Base-by-base conservation (phyloP, 2,329 filamentous ascomycete species). In the Phaeoacremonium minimum region DNA sequence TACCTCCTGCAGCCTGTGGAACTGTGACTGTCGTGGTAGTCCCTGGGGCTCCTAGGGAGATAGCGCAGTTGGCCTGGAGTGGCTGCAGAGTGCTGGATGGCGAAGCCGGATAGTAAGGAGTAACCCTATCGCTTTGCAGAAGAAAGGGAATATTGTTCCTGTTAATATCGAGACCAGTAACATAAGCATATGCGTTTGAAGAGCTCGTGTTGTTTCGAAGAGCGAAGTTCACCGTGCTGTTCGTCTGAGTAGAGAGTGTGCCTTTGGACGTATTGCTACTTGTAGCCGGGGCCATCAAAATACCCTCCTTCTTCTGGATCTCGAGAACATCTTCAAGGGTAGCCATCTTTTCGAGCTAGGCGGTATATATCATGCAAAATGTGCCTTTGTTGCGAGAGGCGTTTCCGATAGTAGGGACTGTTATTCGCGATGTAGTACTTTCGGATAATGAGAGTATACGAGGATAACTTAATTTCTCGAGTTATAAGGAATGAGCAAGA, bases 1-100 rank as follows among this genome's bases (percentile, higher is more conserved):
- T 74, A 2, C 77, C 84, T 15, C 83, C 84, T 4, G 75, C 81
- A 17, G 88, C 69, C 42, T 80, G 80, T 9, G 85, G 85, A 42
- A 89, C 78, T 2, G 74, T 80, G 16, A 85, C 66, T 4, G 66
- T 75, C 18, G 66, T 74, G 1, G 73, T 75, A 30, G 67, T 63
- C 6, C 84, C 84, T 1, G 80, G 69, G 0, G 66, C 63, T 12
- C 83, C 83, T 5, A 89, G 63, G 2, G 66, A 57, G 43, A 90
- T 87, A 26, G 75, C 74, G 48, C 75, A 75, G 55, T 88, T 67
- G 19, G 61, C 66, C 3, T 60, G 58, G 13, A 87, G 64, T 2
- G 73, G 64, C 35, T 69, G 55, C 17, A 74, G 66, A 9, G 69
- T 66, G 4, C 57, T 48, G 1, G 65, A 52, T 0, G 83, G 83